Evolutionary conservation across 352 stramenopile species (phyloP).

Genomic region (Achlya hypogyna): DNA sequence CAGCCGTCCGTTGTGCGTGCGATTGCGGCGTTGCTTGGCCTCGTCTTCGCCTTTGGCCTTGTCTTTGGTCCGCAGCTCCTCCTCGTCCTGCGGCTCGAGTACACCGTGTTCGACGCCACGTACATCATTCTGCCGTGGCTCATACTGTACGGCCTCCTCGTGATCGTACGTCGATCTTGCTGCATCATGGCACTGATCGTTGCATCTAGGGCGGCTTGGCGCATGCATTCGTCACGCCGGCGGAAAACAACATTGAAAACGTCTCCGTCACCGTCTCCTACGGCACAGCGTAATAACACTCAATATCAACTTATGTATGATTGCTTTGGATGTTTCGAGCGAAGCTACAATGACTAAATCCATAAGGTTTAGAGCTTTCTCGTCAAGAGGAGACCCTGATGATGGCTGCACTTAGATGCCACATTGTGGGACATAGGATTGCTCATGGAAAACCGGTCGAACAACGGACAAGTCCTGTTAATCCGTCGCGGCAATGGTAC

Average conservation of each 20-base stretch:
- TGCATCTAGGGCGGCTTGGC: neutral
- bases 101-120: neutral
- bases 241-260: neutral
- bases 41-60: neutral
- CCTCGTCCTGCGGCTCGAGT: neutral
- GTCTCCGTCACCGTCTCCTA: constrained; percentile 1
- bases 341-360: neutral
- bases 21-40: neutral
- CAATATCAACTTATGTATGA: neutral
- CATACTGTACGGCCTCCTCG: neutral
- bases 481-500: no score
- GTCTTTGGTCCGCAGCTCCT: neutral
- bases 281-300: neutral
- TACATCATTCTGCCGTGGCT: neutral
- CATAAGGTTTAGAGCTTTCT: neutral
- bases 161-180: neutral
- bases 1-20: neutral
- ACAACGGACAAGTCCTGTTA: no score
- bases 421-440: neutral
- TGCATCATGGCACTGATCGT: neutral
- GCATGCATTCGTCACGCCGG: neutral
- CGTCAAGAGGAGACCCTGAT: neutral
- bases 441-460: no score
- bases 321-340: neutral
- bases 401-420: neutral